Conservation (phyloP, 2,329 filamentous ascomycete species). For the Kalaharituber pfeilii region DNA sequence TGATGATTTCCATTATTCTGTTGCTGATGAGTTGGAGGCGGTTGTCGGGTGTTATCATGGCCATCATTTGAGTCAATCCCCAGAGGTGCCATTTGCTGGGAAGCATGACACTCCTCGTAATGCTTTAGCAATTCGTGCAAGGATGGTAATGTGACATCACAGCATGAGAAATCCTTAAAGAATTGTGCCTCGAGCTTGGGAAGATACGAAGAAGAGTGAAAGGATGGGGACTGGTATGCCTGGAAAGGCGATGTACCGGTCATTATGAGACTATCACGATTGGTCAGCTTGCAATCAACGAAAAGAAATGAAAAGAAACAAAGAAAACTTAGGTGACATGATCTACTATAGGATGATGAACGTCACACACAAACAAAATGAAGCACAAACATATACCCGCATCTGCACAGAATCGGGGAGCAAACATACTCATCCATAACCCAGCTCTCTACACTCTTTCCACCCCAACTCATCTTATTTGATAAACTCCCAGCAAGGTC, state of each 20-base stretch:
- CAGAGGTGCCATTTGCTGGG: conserved; percentile 30
- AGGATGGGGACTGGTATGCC: conserved; percentile 75
- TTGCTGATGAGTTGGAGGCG: conserved; percentile 31
- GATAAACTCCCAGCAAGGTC: conserved; percentile 21
- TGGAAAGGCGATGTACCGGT: conserved; percentile 79
- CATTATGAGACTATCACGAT: conserved; percentile 63
- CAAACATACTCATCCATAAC: conserved; percentile 87
- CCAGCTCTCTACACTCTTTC: conserved; percentile 88
- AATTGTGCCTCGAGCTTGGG: conserved; percentile 95
- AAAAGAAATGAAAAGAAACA: no score
- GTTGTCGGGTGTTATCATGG: conserved; percentile 29
- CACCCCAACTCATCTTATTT: conserved; percentile 71
- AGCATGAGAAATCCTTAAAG: conserved; percentile 94
- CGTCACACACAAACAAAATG: no score
- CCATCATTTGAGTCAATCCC: conserved; percentile 6
- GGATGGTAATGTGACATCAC: conserved; percentile 71
- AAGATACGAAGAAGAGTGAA: conserved; percentile 89
- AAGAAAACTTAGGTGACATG: no score
- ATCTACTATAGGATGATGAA: no score
- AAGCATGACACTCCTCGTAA: conserved; percentile 87
- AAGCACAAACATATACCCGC: no score
- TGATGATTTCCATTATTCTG: conserved; percentile 31
- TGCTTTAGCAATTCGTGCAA: conserved; percentile 91
- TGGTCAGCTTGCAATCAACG: conserved; percentile 2
- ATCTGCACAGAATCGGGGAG: not conserved